Conservation (phyloP, 805 yeast genomes). For the Candida lessepsii region DNA sequence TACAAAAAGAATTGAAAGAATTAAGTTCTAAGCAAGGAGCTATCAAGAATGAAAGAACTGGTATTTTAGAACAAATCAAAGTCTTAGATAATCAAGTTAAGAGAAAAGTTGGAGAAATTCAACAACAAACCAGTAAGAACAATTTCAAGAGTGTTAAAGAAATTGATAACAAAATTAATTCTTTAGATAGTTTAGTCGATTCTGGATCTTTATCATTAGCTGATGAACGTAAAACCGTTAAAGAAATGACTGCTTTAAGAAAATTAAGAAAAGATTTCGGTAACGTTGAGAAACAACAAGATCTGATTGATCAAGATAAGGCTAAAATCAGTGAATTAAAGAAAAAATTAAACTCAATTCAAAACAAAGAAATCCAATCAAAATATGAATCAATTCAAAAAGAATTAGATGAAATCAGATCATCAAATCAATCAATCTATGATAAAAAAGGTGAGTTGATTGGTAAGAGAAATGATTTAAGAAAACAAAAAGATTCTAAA, state of each 20-base stretch:
- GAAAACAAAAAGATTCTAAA: conserved; percentile 65
- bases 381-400: conserved; percentile 68
- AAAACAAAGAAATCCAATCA: conserved; percentile 61
- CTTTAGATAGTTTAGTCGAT: conserved; percentile 72
- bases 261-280: conserved; percentile 78
- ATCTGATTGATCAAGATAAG: conserved; percentile 75
- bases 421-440: conserved; percentile 56
- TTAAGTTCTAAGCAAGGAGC: conserved; percentile 47
- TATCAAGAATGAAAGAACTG: conserved; percentile 47
- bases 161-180: conserved; percentile 61
- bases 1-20: conserved; percentile 38
- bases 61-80: conserved; percentile 69
- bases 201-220: conserved; percentile 81
- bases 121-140: conserved; percentile 66
- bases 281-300: conserved; percentile 70
- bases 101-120: conserved; percentile 73
- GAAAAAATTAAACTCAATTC: conserved; percentile 57
- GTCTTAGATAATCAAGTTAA: conserved; percentile 66
- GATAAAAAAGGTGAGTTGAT: conserved; percentile 65
- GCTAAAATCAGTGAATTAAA: conserved; percentile 73
- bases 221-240: conserved; percentile 81
- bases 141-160: conserved; percentile 66
- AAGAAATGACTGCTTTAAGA: conserved; percentile 81
- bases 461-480: conserved; percentile 64
- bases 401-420: conserved; percentile 65